Evolutionary conservation across 495 filamentous ascomycete genomes (phyloP).

Genomic region (Penicillium cataractarum): DNA sequence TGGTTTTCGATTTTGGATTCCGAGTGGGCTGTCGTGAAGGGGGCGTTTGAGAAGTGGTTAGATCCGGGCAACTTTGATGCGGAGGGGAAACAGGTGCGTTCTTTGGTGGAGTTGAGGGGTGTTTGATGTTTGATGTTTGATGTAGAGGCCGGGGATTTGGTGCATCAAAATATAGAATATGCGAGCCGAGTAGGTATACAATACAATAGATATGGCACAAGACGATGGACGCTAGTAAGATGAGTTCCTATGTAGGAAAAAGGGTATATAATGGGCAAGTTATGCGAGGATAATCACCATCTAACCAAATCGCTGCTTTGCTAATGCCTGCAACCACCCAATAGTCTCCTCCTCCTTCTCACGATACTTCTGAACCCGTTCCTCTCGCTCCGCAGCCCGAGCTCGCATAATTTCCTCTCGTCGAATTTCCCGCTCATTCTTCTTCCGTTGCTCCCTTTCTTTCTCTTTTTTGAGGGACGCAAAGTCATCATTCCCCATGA

Average conservation of each 20-base stretch:
- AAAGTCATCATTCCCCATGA: conserved; percentile 49
- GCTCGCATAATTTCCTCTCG: conserved; percentile 48
- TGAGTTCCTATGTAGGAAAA: not conserved
- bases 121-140: no score
- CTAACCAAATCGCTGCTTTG: conserved; percentile 51
- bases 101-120: conserved; percentile 22
- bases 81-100: conserved; percentile 46
- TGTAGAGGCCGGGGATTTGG: no score
- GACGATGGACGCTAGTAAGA: not conserved
- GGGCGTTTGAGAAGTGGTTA: conserved; percentile 53
- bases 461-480: conserved; percentile 44
- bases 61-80: conserved; percentile 50
- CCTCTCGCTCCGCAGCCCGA: conserved; percentile 46
- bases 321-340: conserved; percentile 48
- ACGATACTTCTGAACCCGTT: conserved; percentile 46
- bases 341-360: conserved; percentile 51
- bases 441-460: conserved; percentile 45
- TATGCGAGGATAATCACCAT: not conserved
- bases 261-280: not conserved
- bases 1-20: conserved; percentile 57
- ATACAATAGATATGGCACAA: not conserved
- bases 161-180: no score
- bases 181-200: not conserved
- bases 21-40: conserved; percentile 55
- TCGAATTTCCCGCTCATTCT: conserved; percentile 47